Conservation (phyloP, 2,329 filamentous ascomycete genomes). For the Talaromyces verruculosus region DNA sequence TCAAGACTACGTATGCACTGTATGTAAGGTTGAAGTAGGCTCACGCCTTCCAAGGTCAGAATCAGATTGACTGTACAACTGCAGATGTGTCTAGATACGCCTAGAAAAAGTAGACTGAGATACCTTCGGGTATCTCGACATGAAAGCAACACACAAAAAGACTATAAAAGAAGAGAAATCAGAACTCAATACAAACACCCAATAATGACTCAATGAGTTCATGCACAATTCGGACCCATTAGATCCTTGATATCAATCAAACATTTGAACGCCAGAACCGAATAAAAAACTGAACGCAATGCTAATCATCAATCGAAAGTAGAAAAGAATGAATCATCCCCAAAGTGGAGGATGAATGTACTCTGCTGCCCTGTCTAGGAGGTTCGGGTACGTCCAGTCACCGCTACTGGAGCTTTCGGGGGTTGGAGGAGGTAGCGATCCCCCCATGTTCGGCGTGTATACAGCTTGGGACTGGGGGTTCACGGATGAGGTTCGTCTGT, state of each 20-base stretch:
- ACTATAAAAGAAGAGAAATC: not conserved
- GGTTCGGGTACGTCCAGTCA: slow-evolving; percentile 48
- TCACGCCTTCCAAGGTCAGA: not conserved
- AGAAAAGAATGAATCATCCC: slow-evolving; percentile 28
- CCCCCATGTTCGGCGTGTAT: slow-evolving; percentile 34
- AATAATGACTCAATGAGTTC: not conserved
- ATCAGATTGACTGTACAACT: not conserved
- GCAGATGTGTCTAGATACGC: not conserved
- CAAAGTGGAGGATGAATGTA: slow-evolving; percentile 51
- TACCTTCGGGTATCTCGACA: not conserved
- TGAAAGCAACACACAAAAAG: not conserved
- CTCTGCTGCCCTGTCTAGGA: slow-evolving; percentile 49
- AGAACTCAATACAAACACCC: not conserved
- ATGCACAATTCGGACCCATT: slow-evolving; percentile 5
- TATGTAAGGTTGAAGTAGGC: not conserved
- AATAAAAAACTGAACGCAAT: not conserved
- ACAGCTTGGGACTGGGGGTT: slow-evolving; percentile 13
- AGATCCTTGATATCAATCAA: not conserved
- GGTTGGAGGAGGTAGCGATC: slow-evolving; percentile 46
- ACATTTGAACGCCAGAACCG: not conserved
- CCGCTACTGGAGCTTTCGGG: slow-evolving; percentile 49
- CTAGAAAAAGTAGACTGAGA: not conserved
- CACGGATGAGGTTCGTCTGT: slow-evolving; percentile 12
- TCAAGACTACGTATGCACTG: not conserved
- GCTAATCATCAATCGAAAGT: not conserved